These are phyloP conservation scores for Solanum corneliomulleri DNA, from an alignment of 257 asterid species.

Conservation along the genomic window DNA sequence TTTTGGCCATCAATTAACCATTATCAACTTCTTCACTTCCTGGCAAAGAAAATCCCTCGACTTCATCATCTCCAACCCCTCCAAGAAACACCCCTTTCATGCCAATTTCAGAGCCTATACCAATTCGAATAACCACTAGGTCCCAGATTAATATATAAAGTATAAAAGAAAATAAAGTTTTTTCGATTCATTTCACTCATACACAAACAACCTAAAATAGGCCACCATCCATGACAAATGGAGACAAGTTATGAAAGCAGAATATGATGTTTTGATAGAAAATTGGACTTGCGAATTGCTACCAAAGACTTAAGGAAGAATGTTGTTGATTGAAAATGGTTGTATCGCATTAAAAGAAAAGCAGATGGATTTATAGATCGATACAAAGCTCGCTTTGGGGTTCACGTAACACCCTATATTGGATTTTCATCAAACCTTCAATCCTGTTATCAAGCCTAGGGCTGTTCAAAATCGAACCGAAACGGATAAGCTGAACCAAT, in stretches of 20 bases:
- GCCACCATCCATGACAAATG: not conserved
- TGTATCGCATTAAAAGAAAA: not conserved
- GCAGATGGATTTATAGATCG: not conserved
- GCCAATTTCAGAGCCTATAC: not conserved
- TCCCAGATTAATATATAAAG: not conserved
- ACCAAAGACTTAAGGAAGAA: not conserved
- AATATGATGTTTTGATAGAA: too few relatives aligned
- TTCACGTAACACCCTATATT: too few relatives aligned
- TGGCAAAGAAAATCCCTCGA: not conserved
- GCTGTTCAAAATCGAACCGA: too few relatives aligned
- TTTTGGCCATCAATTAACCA: not conserved
- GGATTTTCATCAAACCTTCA: too few relatives aligned
- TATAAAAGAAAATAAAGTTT: too few relatives aligned
- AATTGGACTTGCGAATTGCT: not conserved
- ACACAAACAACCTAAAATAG: not conserved
- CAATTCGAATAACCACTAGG: not conserved
- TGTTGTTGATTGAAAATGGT: not conserved
- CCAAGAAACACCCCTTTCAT: not conserved
- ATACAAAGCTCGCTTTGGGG: not conserved
- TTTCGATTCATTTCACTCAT: not conserved
- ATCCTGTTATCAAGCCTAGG: too few relatives aligned
- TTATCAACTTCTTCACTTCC: not conserved
- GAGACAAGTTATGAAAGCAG: not conserved
- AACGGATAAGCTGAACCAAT: too few relatives aligned
- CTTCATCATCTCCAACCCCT: too few relatives aligned